These are phyloP conservation scores for Penicillium sp. DNA, from an alignment of 2,329 filamentous ascomycete genomes.

Conservation along the genomic window DNA sequence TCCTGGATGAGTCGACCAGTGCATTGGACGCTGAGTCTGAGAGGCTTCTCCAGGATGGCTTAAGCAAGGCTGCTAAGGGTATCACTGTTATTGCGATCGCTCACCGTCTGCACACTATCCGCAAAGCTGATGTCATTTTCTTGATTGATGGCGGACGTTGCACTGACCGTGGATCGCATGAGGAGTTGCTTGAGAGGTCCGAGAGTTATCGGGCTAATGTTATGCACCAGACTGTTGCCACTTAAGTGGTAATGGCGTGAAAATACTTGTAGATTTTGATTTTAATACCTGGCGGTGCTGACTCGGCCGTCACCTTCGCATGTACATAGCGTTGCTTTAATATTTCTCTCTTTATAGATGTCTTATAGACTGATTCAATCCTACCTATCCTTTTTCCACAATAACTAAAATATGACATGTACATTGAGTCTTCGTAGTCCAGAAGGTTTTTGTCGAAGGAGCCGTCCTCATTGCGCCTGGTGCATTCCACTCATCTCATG, in stretches of 20 bases:
- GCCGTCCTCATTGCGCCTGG: not conserved
- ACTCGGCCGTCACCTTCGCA: not conserved
- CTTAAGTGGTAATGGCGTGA: slow-evolving; percentile 4
- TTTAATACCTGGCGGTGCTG: not conserved
- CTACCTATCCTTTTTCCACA: not conserved
- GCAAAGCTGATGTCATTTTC: slow-evolving; percentile 76
- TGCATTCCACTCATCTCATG: too few species aligned
- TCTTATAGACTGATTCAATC: not conserved
- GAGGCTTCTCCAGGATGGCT: slow-evolving; percentile 45
- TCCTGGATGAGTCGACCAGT: slow-evolving; percentile 64
- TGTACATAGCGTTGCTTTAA: slow-evolving; percentile 2
- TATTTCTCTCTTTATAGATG: not conserved
- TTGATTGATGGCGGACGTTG: slow-evolving; percentile 69
- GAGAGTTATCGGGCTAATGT: slow-evolving; percentile 43
- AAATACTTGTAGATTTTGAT: not conserved
- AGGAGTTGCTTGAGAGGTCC: slow-evolving; percentile 54
- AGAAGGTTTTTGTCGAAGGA: not conserved
- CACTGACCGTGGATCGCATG: slow-evolving; percentile 62
- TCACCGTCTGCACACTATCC: slow-evolving; percentile 48
- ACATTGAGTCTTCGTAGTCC: not conserved
- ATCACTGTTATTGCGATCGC: slow-evolving; percentile 45
- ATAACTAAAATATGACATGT: not conserved
- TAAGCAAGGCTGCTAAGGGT: slow-evolving; percentile 33
- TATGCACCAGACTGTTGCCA: slow-evolving; percentile 37
- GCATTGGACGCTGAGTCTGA: slow-evolving; percentile 59